Base-by-base conservation (phyloP, 768 basidiomycete genomes). In the Kwoniella sp. region DNA sequence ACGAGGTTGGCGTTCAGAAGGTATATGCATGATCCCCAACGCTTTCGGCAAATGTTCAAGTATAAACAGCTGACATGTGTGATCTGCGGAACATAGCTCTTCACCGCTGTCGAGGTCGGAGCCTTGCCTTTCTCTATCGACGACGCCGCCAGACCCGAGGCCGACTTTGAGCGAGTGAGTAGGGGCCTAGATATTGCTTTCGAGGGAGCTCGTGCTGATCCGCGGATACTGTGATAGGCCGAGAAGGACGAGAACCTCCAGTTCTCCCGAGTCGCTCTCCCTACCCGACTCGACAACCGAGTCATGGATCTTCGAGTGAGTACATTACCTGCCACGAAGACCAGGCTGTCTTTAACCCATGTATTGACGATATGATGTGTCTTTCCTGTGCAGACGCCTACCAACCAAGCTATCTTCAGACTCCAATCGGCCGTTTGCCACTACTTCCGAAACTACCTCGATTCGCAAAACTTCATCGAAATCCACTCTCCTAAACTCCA, bases 401-500 rank as follows among this genome's bases (percentile, higher is more conserved):
- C 93, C 55, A 98, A 94, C 81, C 94, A 97, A 81, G 91, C 94
- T 2, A 88, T 99, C 61, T 98, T 99, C 85, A 89, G 83, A 72
- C 79, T 99, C 55, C 93, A 95, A 77, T 87, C 90, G 40, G 93
- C 84, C n/a, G 88, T 98, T 52, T 88, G 90, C 65, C 85, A 88
- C 58, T 81, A 93, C 49, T 98, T 97, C 88, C 87, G 93, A 48
- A 85, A 89, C 54, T 89, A 86, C 82, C 83, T 99, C 60, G 85
- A 86, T 67, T 77, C 76, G 24, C 82, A 89, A 56, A 87, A 88
- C 22, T 98, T 98, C 78, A 86, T 86, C 56, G 95, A 98, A 81
- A 98, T 99, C 65, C 95, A 98, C 81, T 93, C 90, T 65, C 96
- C 96, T 5, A 99, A 98, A 82, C 84, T 99, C 1, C 93, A 97